These are phyloP conservation scores for Candolleomyces efflorescens DNA, from an alignment of 768 basidiomycete genomes.

Conservation along the genomic window DNA sequence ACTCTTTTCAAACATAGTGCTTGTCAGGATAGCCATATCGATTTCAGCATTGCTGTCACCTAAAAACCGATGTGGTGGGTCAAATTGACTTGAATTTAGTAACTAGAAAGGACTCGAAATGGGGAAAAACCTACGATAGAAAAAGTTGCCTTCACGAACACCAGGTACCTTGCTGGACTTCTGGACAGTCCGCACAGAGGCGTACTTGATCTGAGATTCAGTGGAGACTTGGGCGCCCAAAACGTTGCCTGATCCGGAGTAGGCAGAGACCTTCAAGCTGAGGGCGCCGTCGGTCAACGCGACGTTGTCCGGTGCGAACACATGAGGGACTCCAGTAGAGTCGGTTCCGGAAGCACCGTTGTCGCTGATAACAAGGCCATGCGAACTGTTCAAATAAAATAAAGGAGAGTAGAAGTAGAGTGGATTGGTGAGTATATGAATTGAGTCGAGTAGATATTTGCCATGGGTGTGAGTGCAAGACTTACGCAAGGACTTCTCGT, in stretches of 20 bases:
- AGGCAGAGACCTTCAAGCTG: conserved; percentile 29
- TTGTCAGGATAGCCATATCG: conserved; percentile 33
- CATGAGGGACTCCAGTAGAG: conserved; percentile 18
- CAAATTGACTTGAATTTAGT: no score
- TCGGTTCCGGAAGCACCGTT: conserved; percentile 12
- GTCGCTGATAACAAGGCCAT: conserved; percentile 26
- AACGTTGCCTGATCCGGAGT: conserved; percentile 23
- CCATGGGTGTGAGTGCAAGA: no score
- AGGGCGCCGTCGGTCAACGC: conserved; percentile 26
- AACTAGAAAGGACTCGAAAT: background rate
- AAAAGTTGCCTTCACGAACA: conserved; percentile 33
- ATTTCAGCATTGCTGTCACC: conserved; percentile 28
- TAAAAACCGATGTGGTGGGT: conserved; percentile 1
- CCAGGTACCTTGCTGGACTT: conserved; percentile 30
- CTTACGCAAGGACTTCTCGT: conserved; percentile 20
- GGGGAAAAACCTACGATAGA: conserved; percentile 23
- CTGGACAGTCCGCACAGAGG: conserved; percentile 29
- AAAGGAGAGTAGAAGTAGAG: conserved; percentile 9
- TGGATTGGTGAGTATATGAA: background rate
- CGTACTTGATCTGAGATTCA: conserved; percentile 24
- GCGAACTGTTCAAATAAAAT: background rate
- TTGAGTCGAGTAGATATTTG: no score
- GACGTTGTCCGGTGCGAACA: conserved; percentile 26
- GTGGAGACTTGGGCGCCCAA: conserved; percentile 27
- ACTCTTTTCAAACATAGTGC: conserved; percentile 22